Conservation (phyloP, 1,139 yeast species). For the Taiozyma onychis region DNA sequence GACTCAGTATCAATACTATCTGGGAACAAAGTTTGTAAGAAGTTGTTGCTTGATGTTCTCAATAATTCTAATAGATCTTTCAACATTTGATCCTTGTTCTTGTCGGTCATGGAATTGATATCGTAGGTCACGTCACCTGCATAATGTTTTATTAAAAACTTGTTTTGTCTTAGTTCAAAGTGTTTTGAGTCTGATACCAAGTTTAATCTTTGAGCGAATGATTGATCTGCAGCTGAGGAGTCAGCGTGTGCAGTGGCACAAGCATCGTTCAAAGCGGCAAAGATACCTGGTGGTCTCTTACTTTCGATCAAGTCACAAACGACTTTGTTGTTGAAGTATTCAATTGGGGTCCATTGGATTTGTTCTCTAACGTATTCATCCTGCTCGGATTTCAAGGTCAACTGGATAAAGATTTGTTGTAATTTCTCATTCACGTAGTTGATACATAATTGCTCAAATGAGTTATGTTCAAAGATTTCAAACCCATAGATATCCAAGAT, state of each 20-base stretch:
- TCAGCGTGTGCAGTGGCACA: constrained; percentile 99
- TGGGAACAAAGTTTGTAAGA: constrained; percentile 70
- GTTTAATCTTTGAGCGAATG: constrained; percentile 87
- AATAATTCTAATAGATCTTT: constrained; percentile 81
- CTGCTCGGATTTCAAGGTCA: constrained; percentile 94
- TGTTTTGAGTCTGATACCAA: constrained; percentile 80
- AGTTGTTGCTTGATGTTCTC: constrained; percentile 63
- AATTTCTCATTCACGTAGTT: constrained; percentile 95
- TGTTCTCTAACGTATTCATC: constrained; percentile 95
- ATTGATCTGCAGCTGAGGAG: constrained; percentile 93
- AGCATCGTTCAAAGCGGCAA: constrained; percentile 95
- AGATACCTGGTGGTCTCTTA: constrained; percentile 92
- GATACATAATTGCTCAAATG: constrained; percentile 95
- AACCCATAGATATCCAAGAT: constrained; percentile 97
- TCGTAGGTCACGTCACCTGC: constrained; percentile 98
- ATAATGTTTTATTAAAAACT: constrained; percentile 90
- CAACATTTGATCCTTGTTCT: constrained; percentile 91
- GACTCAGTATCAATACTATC: constrained; percentile 67
- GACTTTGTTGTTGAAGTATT: constrained; percentile 91
- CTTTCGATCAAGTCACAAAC: constrained; percentile 97
- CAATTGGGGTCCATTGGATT: constrained; percentile 96
- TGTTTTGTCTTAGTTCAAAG: constrained; percentile 83
- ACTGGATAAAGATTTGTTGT: constrained; percentile 94
- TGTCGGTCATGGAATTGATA: constrained; percentile 88
- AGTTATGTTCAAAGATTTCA: constrained; percentile 94